Percentiles rank a stretch among this genome's conserved stretches.
Conservation (phyloP, 768 basidiomycete genomes). For the Amanita fuliginea region DNA sequence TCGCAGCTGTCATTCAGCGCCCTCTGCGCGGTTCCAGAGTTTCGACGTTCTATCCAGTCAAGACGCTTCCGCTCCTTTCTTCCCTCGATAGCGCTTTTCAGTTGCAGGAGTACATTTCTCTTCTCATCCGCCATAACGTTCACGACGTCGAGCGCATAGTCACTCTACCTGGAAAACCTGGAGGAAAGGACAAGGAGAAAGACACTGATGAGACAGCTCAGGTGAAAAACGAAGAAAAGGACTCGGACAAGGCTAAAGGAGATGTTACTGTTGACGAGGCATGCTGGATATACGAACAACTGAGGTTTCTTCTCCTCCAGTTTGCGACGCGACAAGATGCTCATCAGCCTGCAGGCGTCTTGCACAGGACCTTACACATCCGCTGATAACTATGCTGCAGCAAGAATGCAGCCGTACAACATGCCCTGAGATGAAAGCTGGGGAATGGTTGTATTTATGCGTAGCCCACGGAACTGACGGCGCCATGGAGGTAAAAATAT, state of each 20-base stretch:
- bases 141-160: constrained; percentile 83
- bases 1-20: constrained; percentile 36
- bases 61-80: constrained; percentile 55
- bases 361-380: constrained; percentile 79
- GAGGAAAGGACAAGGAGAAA: constrained; percentile 17
- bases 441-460: constrained; percentile 94
- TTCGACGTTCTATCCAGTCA: constrained; percentile 71
- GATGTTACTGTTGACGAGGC: constrained; percentile 65
- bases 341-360: constrained; percentile 46
- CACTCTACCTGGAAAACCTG: constrained; percentile 50
- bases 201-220: constrained; percentile 14
- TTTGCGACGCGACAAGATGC: not conserved
- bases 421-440: constrained; percentile 99
- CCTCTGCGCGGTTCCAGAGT: constrained; percentile 71
- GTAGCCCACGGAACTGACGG: constrained; percentile 89
- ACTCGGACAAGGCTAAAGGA: constrained; percentile 23
- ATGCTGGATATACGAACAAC: constrained; percentile 72
- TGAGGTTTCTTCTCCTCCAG: constrained; percentile 24
- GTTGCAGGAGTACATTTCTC: constrained; percentile 87
- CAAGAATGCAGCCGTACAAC: constrained; percentile 76
- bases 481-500: constrained; percentile 64
- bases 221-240: constrained; percentile 19
- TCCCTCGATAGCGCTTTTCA: constrained; percentile 88
- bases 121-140: constrained; percentile 76
- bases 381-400: constrained; percentile 75